phyloP scores from a whole-genome alignment of 345 rosid species.

The Noccaea bulbosa region DNA sequence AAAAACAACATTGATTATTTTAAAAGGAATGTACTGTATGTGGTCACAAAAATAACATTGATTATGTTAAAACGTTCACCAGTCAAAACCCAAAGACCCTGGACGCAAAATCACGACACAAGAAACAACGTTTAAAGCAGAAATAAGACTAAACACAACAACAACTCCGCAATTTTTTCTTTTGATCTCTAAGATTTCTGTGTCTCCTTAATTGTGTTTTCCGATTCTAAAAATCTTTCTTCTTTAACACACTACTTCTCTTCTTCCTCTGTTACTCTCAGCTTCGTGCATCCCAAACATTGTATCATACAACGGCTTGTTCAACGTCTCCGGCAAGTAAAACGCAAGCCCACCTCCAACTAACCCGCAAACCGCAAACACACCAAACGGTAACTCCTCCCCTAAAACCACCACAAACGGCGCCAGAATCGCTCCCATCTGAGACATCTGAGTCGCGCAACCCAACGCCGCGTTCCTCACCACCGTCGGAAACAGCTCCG shows the following conservation, averaged over 20 bases:
- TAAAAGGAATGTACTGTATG: neutral
- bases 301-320: slow-evolving; percentile 84
- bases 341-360: slow-evolving; percentile 75
- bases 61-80: slow-evolving; percentile 6
- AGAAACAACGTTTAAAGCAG: slow-evolving; percentile 13
- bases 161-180: neutral
- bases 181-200: neutral
- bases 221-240: neutral
- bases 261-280: slow-evolving; percentile 50
- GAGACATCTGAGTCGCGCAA: slow-evolving; percentile 76
- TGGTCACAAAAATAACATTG: slow-evolving; percentile 1
- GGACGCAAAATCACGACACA: slow-evolving; percentile 20
- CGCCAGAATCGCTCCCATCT: slow-evolving; percentile 88
- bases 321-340: slow-evolving; percentile 84
- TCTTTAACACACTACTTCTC: slow-evolving; percentile 26
- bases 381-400: slow-evolving; percentile 64
- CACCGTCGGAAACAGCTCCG: slow-evolving; percentile 89
- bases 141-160: slow-evolving; percentile 19
- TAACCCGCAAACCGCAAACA: slow-evolving; percentile 68
- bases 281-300: slow-evolving; percentile 74
- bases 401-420: slow-evolving; percentile 88
- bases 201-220: neutral
- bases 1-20: neutral
- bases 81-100: slow-evolving; percentile 9
- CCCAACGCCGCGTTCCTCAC: slow-evolving; percentile 94